These are phyloP conservation scores for Cordyceps tenuipes DNA, from an alignment of 2,329 filamentous ascomycete species.

Conservation along the genomic window DNA sequence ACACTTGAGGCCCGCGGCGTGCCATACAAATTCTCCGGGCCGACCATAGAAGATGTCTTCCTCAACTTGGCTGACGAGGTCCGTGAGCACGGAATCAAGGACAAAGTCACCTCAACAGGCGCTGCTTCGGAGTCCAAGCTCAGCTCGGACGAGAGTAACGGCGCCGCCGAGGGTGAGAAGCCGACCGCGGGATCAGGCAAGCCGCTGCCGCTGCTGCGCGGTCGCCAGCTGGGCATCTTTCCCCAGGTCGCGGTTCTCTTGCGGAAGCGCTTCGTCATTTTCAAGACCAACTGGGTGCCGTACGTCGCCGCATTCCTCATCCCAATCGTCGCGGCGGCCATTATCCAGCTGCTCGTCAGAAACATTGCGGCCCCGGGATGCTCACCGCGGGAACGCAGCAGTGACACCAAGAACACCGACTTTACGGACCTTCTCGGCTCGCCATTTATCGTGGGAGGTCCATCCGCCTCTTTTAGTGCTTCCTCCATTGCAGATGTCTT, in stretches of 20 bases:
- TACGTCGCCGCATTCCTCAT: slow-evolving; percentile 65
- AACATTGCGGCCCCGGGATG: slow-evolving; percentile 42
- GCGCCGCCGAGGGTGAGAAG: neutral
- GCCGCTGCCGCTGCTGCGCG: slow-evolving; percentile 39
- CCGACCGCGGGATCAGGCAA: neutral
- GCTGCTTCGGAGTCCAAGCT: neutral
- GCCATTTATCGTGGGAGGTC: slow-evolving; percentile 18
- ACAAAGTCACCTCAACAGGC: neutral
- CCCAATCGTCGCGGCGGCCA: slow-evolving; percentile 64
- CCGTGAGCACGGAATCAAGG: slow-evolving; percentile 13
- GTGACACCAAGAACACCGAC: slow-evolving; percentile 10
- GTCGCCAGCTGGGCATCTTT: slow-evolving; percentile 47
- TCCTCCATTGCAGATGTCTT: slow-evolving; percentile 12
- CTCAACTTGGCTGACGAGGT: slow-evolving; percentile 52
- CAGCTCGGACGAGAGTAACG: neutral
- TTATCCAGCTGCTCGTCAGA: slow-evolving; percentile 65
- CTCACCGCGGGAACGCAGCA: slow-evolving; percentile 19
- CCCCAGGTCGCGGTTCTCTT: slow-evolving; percentile 56
- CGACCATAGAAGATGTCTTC: slow-evolving; percentile 67
- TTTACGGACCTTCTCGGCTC: slow-evolving; percentile 17
- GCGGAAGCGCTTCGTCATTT: slow-evolving; percentile 55
- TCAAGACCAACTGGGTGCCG: slow-evolving; percentile 50
- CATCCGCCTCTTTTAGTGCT: slow-evolving; percentile 15
- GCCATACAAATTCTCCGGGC: slow-evolving; percentile 58
- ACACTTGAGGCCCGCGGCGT: slow-evolving; percentile 56